Base-by-base conservation (phyloP, 345 rosid genomes). In the Orychophragmus violaceus region DNA sequence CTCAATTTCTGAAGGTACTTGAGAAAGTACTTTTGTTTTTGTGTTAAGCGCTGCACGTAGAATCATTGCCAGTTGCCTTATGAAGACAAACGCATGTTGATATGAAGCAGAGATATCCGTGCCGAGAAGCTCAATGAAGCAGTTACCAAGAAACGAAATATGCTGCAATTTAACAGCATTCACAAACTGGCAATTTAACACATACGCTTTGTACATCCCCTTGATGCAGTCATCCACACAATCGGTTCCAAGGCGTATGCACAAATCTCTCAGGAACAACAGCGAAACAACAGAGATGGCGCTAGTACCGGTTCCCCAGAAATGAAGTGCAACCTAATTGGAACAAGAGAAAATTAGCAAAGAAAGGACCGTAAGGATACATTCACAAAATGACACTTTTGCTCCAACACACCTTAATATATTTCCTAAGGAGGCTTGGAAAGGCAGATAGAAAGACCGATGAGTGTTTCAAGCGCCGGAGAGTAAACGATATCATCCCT, bases 241-340 rank as follows among this genome's bases (percentile, higher is more conserved):
- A 59, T 88, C 88, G 28, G 84, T 66, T 68, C 97, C 97, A 62
- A 86, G 73, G 19, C 90, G 88, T 64, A 90, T 42, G 72, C 99
- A 90, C 39, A 94, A 61, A 59, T 90, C 94, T 75, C 97, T 84
- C 28, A 90, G 56, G 75, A 90, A 93, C 32, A 94, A 81, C 71
- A 90, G 81, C 35, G 97, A 82, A 48, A 90, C 90, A 72, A 88
- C 83, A 48, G 99, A 83, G 29, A 94, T 89, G 12, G 90, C 75
- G 56, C 90, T 90, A 72, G 84, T 84, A 57, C 96, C 96, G 1
- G 98, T 86, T 42, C 98, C 96, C 97, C 97, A 93, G 76, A 90
- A 93, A 74, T 90, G 99, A 80, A 93, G 89, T 30, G 79, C 81
- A 45, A 81, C 91, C 97, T 93, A 83, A 22, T 64, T 17, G n/a